Evolutionary conservation across 2,329 filamentous ascomycete genomes (phyloP).

Genomic region (Pyricularia pennisetigena): DNA sequence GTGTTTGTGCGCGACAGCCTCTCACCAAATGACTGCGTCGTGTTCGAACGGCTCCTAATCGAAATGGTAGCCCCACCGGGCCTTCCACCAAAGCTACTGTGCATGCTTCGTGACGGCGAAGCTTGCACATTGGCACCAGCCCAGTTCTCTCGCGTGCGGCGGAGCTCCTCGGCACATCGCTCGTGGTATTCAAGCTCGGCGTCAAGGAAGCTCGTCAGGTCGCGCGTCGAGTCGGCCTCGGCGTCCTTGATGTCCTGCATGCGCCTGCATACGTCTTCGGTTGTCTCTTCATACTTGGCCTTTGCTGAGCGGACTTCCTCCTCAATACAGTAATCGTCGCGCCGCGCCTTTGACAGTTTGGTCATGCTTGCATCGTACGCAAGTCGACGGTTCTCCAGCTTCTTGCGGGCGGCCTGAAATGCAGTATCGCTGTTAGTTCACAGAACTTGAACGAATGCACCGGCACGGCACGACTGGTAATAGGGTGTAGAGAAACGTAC

Average conservation of each 20-base stretch:
- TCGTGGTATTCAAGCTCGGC: conserved; percentile 88
- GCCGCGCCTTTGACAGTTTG: conserved; percentile 90
- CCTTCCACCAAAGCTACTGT: conserved; percentile 9
- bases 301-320: conserved; percentile 87
- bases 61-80: conserved; percentile 11
- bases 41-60: conserved; percentile 35
- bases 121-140: conserved; percentile 7
- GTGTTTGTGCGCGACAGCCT: conserved; percentile 22
- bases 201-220: conserved; percentile 75
- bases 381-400: conserved; percentile 80
- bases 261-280: conserved; percentile 76
- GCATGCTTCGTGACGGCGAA: background rate
- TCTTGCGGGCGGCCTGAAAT: conserved; percentile 68
- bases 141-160: conserved; percentile 40
- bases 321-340: conserved; percentile 86
- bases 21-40: conserved; percentile 31
- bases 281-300: conserved; percentile 92
- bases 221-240: conserved; percentile 71
- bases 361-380: conserved; percentile 83
- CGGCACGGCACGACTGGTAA: no score
- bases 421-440: background rate
- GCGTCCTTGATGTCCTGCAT: conserved; percentile 97
- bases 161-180: conserved; percentile 74
- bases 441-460: background rate
- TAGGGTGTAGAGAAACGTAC: conserved; percentile 33